Conservation (phyloP, 2,329 filamentous ascomycete genomes). For the Macrophomina tecta region DNA sequence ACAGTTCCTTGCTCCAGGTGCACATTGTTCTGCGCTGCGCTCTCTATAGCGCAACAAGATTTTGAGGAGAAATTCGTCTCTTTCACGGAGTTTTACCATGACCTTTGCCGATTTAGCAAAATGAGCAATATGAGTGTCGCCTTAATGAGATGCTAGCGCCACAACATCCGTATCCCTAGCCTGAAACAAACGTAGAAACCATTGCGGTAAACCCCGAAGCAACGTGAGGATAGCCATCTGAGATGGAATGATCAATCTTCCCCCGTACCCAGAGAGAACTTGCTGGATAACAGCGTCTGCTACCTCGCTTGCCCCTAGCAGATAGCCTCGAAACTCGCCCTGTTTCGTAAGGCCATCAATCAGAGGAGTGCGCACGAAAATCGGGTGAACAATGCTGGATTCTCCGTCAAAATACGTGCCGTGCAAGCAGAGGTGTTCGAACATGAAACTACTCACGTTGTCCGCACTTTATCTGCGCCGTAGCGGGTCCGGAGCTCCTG, state of each 20-base stretch:
- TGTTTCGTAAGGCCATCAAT: slow-evolving; percentile 32
- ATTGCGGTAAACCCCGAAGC: neutral
- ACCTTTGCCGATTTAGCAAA: too few relatives aligned
- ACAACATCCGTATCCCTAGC: neutral
- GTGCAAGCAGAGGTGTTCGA: neutral
- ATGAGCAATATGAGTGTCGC: too few relatives aligned
- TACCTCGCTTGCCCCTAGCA: slow-evolving; percentile 48
- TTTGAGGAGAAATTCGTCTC: too few relatives aligned
- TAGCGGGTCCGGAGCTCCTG: slow-evolving; percentile 48
- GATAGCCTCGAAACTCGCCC: neutral
- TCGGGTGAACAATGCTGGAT: slow-evolving; percentile 45
- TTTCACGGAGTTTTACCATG: too few relatives aligned
- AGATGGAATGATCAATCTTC: slow-evolving; percentile 48
- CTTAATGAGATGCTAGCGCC: neutral
- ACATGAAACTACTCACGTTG: neutral
- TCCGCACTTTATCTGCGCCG: slow-evolving; percentile 34
- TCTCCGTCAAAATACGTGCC: neutral
- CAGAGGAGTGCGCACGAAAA: slow-evolving; percentile 49
- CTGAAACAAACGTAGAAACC: neutral
- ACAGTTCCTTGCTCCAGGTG: too few relatives aligned
- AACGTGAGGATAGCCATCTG: neutral
- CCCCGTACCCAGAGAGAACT: slow-evolving; percentile 46
- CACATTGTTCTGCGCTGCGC: too few relatives aligned
- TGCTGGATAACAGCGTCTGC: slow-evolving; percentile 50
- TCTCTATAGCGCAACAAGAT: too few relatives aligned